Evolutionary conservation across 345 rosid genomes (phyloP).

Genomic region (Dovyalis caffra): DNA sequence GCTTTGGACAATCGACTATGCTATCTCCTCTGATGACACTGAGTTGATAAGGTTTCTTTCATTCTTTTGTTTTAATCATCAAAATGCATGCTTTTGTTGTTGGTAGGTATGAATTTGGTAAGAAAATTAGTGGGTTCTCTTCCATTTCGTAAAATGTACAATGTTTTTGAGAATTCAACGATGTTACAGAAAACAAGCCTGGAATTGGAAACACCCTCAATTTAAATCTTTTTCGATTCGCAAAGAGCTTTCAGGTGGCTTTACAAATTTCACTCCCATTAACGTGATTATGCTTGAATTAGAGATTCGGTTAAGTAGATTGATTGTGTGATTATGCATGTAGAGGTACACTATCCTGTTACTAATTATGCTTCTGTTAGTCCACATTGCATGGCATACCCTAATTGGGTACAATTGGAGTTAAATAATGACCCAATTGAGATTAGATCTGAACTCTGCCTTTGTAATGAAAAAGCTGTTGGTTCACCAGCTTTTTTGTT

Average conservation of each 20-base stretch:
- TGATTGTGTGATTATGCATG: neutral
- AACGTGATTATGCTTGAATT: neutral
- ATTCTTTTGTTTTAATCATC: neutral
- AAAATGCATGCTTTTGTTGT: neutral
- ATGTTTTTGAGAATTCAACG: neutral
- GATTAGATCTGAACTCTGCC: neutral
- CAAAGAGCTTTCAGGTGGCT: neutral
- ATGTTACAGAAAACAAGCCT: neutral
- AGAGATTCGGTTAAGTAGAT: neutral
- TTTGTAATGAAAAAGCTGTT: neutral
- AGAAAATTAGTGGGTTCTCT: constrained; percentile 3
- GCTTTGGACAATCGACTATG: constrained; percentile 78
- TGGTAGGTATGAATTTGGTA: neutral
- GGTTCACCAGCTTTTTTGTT: neutral
- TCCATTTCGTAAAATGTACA: neutral
- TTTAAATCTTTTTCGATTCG: neutral
- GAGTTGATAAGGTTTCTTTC: constrained; percentile 60
- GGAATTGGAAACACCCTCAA: neutral
- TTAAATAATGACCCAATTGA: neutral
- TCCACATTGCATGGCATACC: neutral
- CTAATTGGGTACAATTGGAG: neutral
- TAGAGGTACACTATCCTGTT: neutral
- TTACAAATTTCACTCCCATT: neutral
- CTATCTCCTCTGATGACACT: constrained; percentile 58
- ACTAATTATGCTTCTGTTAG: neutral